Base-by-base conservation (phyloP, 208 protist genomes). In the Acanthamoeba healyi region DNA sequence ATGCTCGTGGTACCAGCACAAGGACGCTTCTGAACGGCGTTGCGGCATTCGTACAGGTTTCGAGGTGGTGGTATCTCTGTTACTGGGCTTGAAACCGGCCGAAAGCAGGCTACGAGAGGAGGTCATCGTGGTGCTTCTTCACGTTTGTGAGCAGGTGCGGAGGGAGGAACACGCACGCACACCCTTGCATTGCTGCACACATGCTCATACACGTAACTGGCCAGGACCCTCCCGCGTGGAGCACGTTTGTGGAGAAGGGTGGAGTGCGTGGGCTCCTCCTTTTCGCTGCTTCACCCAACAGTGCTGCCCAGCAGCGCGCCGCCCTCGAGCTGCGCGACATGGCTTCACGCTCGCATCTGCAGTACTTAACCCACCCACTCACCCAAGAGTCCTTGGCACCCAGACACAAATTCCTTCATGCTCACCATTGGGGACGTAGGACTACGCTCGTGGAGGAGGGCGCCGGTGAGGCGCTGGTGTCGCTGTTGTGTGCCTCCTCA, bases 191-290 rank as follows among this genome's bases (percentile, higher is more conserved):
- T n/a, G n/a, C n/a, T n/a, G n/a, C n/a, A n/a, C n/a, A n/a, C n/a
- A n/a, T n/a, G n/a, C n/a, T n/a, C n/a, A n/a, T n/a, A n/a, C n/a
- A n/a, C n/a, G n/a, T n/a, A n/a, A n/a, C n/a, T n/a, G n/a, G n/a
- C n/a, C n/a, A n/a, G n/a, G 36, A 88, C 36, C 42, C 42, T 63
- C 51, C 79, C 4, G 79, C 42, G 42, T 88, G 79, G 79, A 7
- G 29, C 34, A 63, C 79, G 29, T 88, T 65, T 24, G 79, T 88
- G 79, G 79, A 88, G 32, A 88, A 40, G 34, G 79, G 24, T 24
- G 44, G 79, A 9, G 29, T 88, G 29, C 10, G 22, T 12, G 79
- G 79, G 19, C 51, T 88, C 6, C 29, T 88, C n/a, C 79, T 54
- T 38, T 24, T 88, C 6, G 79, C 79, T n/a, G 44, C 42, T 10